Conservation (phyloP, 495 filamentous ascomycete species). For the Mytilinidion resinicola region DNA sequence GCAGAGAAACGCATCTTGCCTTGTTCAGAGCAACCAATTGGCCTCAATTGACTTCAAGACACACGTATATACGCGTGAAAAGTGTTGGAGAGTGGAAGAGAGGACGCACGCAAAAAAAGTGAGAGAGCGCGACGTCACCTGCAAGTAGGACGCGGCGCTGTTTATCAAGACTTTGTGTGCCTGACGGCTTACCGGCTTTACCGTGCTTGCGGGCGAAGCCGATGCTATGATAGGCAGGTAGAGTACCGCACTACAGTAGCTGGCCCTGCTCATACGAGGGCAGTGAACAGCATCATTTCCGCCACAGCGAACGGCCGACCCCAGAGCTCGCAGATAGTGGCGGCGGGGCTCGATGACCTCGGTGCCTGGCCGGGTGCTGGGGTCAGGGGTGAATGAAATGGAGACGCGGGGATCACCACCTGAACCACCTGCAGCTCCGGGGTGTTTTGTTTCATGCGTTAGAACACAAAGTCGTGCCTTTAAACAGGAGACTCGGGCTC, state of each 20-base stretch:
- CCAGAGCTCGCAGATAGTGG: no score
- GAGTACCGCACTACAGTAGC: not conserved
- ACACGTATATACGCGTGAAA: not conserved
- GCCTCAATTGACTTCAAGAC: not conserved
- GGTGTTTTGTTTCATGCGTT: no score
- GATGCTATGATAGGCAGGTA: not conserved
- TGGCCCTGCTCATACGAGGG: not conserved
- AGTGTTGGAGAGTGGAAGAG: not conserved
- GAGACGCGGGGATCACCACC: no score
- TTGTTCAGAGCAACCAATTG: not conserved
- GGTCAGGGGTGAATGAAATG: no score
- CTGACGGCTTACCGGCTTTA: no score
- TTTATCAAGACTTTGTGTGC: not conserved
- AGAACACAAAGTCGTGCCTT: no score
- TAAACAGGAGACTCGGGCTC: no score
- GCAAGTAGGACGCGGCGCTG: not conserved
- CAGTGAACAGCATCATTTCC: no score
- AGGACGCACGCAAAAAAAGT: not conserved
- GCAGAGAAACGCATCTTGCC: constrained; percentile 20
- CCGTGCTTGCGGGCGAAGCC: not conserved
- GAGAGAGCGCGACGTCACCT: not conserved
- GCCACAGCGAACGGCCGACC: no score
- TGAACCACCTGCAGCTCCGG: no score
- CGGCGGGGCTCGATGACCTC: no score
- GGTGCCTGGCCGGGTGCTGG: no score